Base-by-base conservation (phyloP, 495 filamentous ascomycete genomes). In the Letharia columbiana region DNA sequence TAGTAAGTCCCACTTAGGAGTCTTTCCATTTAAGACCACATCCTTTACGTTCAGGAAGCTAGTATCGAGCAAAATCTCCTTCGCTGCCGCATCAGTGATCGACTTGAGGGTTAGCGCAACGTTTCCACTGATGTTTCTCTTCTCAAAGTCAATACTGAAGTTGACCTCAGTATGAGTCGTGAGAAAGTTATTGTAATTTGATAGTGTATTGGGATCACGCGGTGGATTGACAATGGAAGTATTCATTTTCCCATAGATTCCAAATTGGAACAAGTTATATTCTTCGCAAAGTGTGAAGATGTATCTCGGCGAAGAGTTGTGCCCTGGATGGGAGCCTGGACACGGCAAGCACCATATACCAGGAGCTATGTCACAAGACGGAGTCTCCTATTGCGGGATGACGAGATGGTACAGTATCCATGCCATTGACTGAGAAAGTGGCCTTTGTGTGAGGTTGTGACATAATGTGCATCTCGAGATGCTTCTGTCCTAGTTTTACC, bases 201-300 rank as follows among this genome's bases (percentile, higher is more conserved):
- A 89, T 23, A 94, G 79, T 37, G 93, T 96, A 73, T 92, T 96
- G 18, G 92, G 92, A 75, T 98, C 93, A 71, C 89, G 84, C 65
- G 76, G 71, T n/a, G 82, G 71, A 42, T 81, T 77, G 60, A 72
- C 79, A 61, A 76, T 78, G 61, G 71, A 71, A 49, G 79, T 28
- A 28, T 1, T 76, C 76, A 79, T 81, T 35, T 50, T 28, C 17
- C 17, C 33, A 33, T 17, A 40, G 61, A 49, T 13, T 62, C 37
- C 37, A 31, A 18, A 3, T 35, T 35, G 52, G 31, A 3, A 49
- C 45, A n/a, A 49, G 6, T 4, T 4, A 39, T 39, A 1, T 49
- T 20, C 45, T 7, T 18, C 3, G 13, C 12, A 20, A 23, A 23
- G 20, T 8, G 45, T 23, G 7, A n/a, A 23, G 18, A 49, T 18